These are phyloP conservation scores for Claviceps cyperi DNA, from an alignment of 2,329 filamentous ascomycete genomes.

Conservation along the genomic window DNA sequence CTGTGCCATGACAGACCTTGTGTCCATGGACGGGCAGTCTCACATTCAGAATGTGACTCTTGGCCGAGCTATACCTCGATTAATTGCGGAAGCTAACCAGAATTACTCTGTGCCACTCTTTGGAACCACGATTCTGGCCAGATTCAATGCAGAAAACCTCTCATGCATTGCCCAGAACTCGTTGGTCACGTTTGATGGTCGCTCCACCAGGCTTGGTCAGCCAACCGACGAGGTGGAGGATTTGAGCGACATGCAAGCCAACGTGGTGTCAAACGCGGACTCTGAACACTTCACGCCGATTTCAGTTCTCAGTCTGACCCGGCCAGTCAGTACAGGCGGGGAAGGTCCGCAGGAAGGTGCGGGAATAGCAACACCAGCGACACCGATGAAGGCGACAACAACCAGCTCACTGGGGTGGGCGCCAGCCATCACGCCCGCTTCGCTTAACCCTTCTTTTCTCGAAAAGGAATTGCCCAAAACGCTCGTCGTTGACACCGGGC, in stretches of 20 bases:
- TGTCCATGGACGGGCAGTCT: slow-evolving; percentile 23
- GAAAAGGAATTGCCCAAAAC: not conserved
- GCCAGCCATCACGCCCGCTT: not conserved
- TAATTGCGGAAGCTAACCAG: slow-evolving; percentile 48
- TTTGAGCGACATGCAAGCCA: not conserved
- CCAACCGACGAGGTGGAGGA: slow-evolving; percentile 3
- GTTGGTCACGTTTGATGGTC: slow-evolving; percentile 67
- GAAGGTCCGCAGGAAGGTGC: not conserved
- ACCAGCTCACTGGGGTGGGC: not conserved
- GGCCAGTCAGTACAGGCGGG: not conserved
- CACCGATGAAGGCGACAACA: not conserved
- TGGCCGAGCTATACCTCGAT: slow-evolving; percentile 60
- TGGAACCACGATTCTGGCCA: slow-evolving; percentile 51
- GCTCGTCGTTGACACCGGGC: not conserved
- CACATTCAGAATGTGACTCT: slow-evolving; percentile 56
- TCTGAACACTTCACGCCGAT: slow-evolving; percentile 1
- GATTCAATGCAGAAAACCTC: slow-evolving; percentile 61
- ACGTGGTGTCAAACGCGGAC: not conserved
- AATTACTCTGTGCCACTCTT: slow-evolving; percentile 70
- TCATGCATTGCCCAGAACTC: slow-evolving; percentile 79
- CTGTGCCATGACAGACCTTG: slow-evolving; percentile 36
- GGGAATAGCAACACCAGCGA: not conserved
- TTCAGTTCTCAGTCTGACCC: slow-evolving; percentile 3
- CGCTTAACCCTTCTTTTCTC: not conserved
- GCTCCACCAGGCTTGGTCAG: slow-evolving; percentile 19